These are phyloP conservation scores for Cyclotella baltica DNA, from an alignment of 108 stramenopile genomes.

Conservation along the genomic window DNA sequence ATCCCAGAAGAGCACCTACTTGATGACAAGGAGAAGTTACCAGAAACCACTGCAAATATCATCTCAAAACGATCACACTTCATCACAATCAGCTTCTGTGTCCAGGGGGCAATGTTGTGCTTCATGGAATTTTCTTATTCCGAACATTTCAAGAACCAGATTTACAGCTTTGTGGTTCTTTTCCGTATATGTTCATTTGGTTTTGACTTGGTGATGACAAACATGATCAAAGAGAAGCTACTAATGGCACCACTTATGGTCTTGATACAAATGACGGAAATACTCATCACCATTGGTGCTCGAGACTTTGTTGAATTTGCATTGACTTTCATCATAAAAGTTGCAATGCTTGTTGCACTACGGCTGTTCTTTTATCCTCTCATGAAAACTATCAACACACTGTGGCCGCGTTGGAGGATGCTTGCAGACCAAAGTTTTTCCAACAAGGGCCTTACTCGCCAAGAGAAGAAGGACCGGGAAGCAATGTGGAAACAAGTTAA, in stretches of 20 bases:
- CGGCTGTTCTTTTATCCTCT: conserved; percentile 80
- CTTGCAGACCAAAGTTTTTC: conserved; percentile 39
- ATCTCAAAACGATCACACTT: conserved; percentile 82
- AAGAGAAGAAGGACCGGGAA: conserved; percentile 79
- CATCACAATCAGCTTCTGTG: conserved; percentile 46
- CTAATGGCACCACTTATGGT: conserved; percentile 75
- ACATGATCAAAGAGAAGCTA: conserved; percentile 64
- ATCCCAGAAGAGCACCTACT: conserved; percentile 23
- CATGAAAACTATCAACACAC: conserved; percentile 50
- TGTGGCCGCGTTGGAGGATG: conserved; percentile 83
- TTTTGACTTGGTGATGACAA: conserved; percentile 63
- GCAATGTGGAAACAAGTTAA: conserved; percentile 75
- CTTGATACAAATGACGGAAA: conserved; percentile 66
- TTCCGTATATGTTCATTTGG: conserved; percentile 74
- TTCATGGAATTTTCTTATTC: conserved; percentile 88
- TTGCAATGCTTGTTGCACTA: conserved; percentile 67
- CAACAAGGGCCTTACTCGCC: conserved; percentile 64
- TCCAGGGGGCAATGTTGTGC: conserved; percentile 60
- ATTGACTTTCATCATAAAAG: conserved; percentile 70
- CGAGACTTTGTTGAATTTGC: conserved; percentile 79
- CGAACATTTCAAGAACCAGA: conserved; percentile 58
- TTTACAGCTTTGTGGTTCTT: conserved; percentile 69
- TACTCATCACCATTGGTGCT: conserved; percentile 84
- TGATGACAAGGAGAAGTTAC: conserved; percentile 9
- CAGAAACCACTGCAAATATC: conserved; percentile 51